These are phyloP conservation scores for Panellus pusillus DNA, from an alignment of 768 basidiomycete genomes.

Conservation along the genomic window DNA sequence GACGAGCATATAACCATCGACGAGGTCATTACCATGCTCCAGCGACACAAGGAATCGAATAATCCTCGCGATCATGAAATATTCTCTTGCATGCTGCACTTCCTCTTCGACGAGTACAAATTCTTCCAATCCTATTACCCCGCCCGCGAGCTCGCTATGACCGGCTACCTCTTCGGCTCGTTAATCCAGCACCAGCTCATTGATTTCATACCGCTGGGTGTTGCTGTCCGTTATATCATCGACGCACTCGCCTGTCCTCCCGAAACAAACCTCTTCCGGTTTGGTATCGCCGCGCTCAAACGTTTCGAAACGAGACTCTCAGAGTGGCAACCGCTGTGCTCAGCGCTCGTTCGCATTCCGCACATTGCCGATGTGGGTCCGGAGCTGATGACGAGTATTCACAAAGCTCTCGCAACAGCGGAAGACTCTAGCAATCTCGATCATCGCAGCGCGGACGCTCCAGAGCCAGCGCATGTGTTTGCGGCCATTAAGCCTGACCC, in stretches of 20 bases:
- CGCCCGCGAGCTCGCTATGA: constrained; percentile 90
- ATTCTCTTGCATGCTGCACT: constrained; percentile 99
- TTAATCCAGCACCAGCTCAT: constrained; percentile 92
- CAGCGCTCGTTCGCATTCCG: constrained; percentile 83
- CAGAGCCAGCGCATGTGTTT: constrained; percentile 61
- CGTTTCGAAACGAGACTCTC: constrained; percentile 84
- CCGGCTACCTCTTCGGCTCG: constrained; percentile 93
- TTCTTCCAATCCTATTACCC: constrained; percentile 98
- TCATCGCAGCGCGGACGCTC: constrained; percentile 33
- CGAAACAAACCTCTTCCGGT: constrained; percentile 92
- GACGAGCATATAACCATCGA: constrained; percentile 93
- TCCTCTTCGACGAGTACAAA: constrained; percentile 99
- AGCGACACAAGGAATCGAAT: constrained; percentile 79
- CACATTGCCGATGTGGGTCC: constrained; percentile 85
- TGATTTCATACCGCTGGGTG: constrained; percentile 91
- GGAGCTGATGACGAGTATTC: constrained; percentile 70
- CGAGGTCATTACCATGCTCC: constrained; percentile 87
- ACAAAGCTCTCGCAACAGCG: constrained; percentile 64
- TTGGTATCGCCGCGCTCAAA: constrained; percentile 87
- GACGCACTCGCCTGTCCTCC: constrained; percentile 91
- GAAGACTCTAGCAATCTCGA: constrained; percentile 41
- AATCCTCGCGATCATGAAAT: constrained; percentile 90
- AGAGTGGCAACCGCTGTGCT: constrained; percentile 93
- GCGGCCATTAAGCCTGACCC: constrained; percentile 74
- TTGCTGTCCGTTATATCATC: constrained; percentile 94